phyloP scores from a whole-genome alignment of 208 protist genomes.

The Trypanosoma scelopori region DNA sequence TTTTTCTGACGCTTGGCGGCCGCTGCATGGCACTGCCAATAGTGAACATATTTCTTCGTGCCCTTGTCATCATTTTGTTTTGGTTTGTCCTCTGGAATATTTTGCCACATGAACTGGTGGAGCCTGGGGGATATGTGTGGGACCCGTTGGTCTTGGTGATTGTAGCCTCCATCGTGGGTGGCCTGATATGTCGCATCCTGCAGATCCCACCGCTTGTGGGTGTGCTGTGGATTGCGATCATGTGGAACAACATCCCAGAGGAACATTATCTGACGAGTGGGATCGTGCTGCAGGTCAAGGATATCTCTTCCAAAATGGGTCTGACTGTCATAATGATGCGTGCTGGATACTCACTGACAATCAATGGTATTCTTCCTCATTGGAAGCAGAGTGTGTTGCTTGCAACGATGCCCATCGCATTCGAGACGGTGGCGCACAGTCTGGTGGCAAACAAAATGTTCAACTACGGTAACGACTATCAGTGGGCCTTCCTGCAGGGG shows the following conservation, averaged over 20 bases:
- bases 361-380: slow-evolving; percentile 65
- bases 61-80: slow-evolving; percentile 51
- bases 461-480: slow-evolving; percentile 64
- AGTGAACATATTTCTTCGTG: slow-evolving; percentile 65
- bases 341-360: slow-evolving; percentile 68
- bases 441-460: slow-evolving; percentile 76
- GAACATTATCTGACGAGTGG: slow-evolving; percentile 63
- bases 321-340: slow-evolving; percentile 74
- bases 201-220: slow-evolving; percentile 79
- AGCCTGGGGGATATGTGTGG: slow-evolving; percentile 77
- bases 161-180: slow-evolving; percentile 60
- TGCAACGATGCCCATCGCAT: slow-evolving; percentile 57
- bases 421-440: slow-evolving; percentile 64
- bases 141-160: slow-evolving; percentile 66
- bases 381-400: slow-evolving; percentile 72
- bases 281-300: slow-evolving; percentile 49
- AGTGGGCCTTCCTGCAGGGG: slow-evolving; percentile 79
- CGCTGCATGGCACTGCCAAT: slow-evolving; percentile 47
- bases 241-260: slow-evolving; percentile 80
- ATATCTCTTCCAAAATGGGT: slow-evolving; percentile 66
- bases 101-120: slow-evolving; percentile 53
- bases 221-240: slow-evolving; percentile 76
- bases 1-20: slow-evolving; percentile 53
- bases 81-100: slow-evolving; percentile 76
- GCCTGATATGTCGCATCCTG: slow-evolving; percentile 65